Percentiles rank a stretch among this genome's conserved stretches.
phyloP scores from a whole-genome alignment of 1,284 basidiomycete species.

The Mrakiaceae sp. region DNA sequence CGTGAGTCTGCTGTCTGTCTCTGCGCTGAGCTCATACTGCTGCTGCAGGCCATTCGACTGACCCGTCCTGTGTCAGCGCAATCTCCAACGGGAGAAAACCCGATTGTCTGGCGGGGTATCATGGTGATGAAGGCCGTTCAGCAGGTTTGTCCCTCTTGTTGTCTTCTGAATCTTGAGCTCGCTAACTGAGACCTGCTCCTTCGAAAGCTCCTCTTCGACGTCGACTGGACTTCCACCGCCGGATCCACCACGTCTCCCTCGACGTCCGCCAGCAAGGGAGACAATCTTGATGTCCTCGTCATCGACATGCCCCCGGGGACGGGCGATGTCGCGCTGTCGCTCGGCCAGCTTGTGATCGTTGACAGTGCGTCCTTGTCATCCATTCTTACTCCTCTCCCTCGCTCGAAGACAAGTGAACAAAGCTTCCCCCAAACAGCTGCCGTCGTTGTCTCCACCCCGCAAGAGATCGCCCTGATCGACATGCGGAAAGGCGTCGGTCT shows the following conservation, averaged over 20 bases:
- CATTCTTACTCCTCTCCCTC: background rate
- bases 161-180: background rate
- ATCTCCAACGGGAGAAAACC: slow-evolving; percentile 48
- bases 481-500: slow-evolving; percentile 87
- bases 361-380: slow-evolving; percentile 46
- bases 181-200: too few relatives aligned
- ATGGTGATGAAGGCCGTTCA: slow-evolving; percentile 99
- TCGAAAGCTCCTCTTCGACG: slow-evolving; percentile 78
- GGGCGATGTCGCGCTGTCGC: slow-evolving; percentile 84
- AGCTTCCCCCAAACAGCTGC: slow-evolving; percentile 46
- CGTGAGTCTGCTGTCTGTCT: slow-evolving; percentile 25
- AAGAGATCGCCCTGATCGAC: slow-evolving; percentile 85
- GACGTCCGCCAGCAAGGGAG: slow-evolving; percentile 24
- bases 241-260: background rate
- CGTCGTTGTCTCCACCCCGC: slow-evolving; percentile 89
- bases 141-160: slow-evolving; percentile 23
- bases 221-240: slow-evolving; percentile 58
- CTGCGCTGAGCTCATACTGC: too few relatives aligned
- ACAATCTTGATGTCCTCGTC: slow-evolving; percentile 66
- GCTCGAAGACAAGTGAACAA: too few relatives aligned
- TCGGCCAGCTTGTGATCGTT: slow-evolving; percentile 80
- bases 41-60: too few relatives aligned
- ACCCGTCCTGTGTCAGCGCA: slow-evolving; percentile 23
- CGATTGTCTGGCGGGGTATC: slow-evolving; percentile 89
- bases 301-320: slow-evolving; percentile 97